Base-by-base conservation (phyloP, 345 rosid genomes). In the Aquilaria yunnanensis region DNA sequence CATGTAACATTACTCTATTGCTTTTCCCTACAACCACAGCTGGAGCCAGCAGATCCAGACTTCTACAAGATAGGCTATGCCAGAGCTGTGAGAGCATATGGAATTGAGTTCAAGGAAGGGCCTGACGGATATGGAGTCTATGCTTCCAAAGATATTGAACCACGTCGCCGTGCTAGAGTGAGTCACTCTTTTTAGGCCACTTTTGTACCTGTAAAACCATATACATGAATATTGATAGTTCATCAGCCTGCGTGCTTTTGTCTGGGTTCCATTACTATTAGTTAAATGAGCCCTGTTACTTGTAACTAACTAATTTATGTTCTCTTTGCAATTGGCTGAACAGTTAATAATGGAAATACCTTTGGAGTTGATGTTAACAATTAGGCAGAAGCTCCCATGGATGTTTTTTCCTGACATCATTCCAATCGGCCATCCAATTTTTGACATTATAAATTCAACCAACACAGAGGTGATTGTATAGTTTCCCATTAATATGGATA, bases 271-370 rank as follows among this genome's bases (percentile, higher is more conserved):
- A 5, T 5, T 4, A 37, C 43, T 37, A 37, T 37, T 37, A 37
- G 43, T 37, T 37, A 37, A 37, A 37, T 9, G 8, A 37, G 43
- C 8, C 7, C 8, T 37, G 43, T 37, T 37, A 37, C 8, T 37
- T 37, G 5, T 9, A 5, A 37, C 43, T 37, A 37, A 37, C 4
- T 37, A 37, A 37, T 9, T 4, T 37, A 1, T 4, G 1, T 37
- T 5, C 61, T 33, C 31, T 52, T 51, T 70, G 31, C 46, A 54
- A 57, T 72, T 66, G 67, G 43, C 54, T 67, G 61, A 56, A 57
- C 81, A 93, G 98, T 62, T 90, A 65, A 82, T 87, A 69, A 90
- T 93, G 98, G 97, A 93, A 83, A 90, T 93, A 76, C 98, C 98
- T 32, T 61, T 86, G 49, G 97, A 93, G 72, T 72, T 88, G 78